Percentiles rank a stretch among this genome's conserved stretches.
phyloP scores from a whole-genome alignment of 2,329 filamentous ascomycete species.

The Scytalidium sp. region DNA sequence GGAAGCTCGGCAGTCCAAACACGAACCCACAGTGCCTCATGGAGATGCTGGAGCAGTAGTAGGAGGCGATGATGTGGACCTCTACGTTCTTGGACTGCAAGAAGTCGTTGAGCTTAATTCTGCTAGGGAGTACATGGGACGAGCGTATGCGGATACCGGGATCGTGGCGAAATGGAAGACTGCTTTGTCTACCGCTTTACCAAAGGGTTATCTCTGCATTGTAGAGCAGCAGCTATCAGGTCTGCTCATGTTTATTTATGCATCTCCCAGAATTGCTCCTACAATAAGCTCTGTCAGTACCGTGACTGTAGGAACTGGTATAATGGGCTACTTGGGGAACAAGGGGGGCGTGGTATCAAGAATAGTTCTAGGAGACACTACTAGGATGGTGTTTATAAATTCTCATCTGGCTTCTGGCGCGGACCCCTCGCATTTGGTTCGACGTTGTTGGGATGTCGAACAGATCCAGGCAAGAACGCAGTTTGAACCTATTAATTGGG shows the following conservation, averaged over 20 bases:
- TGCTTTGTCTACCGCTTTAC: constrained; percentile 70
- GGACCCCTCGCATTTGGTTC: constrained; percentile 72
- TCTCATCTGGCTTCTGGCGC: constrained; percentile 86
- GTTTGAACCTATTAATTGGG: constrained; percentile 70
- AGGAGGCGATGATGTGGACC: constrained; percentile 68
- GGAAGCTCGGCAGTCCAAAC: constrained; percentile 41
- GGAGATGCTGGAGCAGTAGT: constrained; percentile 36
- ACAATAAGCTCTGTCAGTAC: constrained; percentile 81
- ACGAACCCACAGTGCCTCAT: constrained; percentile 37
- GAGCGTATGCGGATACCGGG: constrained; percentile 68
- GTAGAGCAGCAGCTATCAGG: constrained; percentile 85
- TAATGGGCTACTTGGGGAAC: constrained; percentile 93
- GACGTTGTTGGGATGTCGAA: constrained; percentile 84
- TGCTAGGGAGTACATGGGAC: constrained; percentile 71
- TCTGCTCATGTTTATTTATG: constrained; percentile 80
- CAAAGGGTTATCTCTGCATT: constrained; percentile 72
- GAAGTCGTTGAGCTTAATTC: constrained; percentile 87
- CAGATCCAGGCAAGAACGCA: constrained; percentile 75
- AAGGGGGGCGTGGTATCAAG: constrained; percentile 86
- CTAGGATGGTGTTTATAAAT: constrained; percentile 85
- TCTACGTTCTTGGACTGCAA: constrained; percentile 89
- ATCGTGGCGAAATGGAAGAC: constrained; percentile 77
- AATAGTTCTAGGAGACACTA: constrained; percentile 85
- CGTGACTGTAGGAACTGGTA: constrained; percentile 79
- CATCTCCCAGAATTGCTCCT: constrained; percentile 70